Percentiles rank a stretch among this genome's conserved stretches.
Evolutionary conservation across 2,329 filamentous ascomycete species (phyloP).

Genomic region (Pseudogymnoascus sp.): DNA sequence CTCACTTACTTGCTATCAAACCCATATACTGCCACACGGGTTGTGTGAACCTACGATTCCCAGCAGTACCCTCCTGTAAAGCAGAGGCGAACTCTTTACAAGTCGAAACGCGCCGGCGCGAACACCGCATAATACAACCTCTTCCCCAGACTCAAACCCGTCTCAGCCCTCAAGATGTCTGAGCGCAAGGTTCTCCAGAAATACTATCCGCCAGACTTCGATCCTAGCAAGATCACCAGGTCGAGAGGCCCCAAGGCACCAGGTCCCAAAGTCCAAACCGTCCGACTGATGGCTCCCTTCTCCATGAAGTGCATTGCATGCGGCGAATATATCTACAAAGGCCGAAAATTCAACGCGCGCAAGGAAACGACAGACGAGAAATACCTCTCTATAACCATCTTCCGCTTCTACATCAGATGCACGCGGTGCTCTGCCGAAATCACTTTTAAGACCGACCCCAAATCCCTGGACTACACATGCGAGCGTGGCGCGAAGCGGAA

Average conservation of each 20-base stretch:
- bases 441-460: slow-evolving; percentile 89
- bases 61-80: background rate
- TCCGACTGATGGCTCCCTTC: slow-evolving; percentile 86
- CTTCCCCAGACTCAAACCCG: background rate
- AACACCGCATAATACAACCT: background rate
- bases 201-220: slow-evolving; percentile 74
- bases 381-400: slow-evolving; percentile 82
- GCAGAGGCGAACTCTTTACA: background rate
- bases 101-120: background rate
- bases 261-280: slow-evolving; percentile 74
- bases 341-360: slow-evolving; percentile 88
- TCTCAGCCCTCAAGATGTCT: slow-evolving; percentile 49
- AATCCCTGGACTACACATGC: slow-evolving; percentile 82
- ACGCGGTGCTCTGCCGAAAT: slow-evolving; percentile 81
- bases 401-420: slow-evolving; percentile 84
- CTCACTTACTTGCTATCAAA: no score
- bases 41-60: no score
- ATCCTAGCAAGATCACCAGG: slow-evolving; percentile 70
- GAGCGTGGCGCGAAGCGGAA: slow-evolving; percentile 80
- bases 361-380: slow-evolving; percentile 89
- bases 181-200: slow-evolving; percentile 72
- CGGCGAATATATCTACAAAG: slow-evolving; percentile 83
- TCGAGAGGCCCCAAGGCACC: slow-evolving; percentile 59
- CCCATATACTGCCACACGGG: background rate
- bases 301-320: slow-evolving; percentile 63